Conservation (phyloP, 148 eudicot genomes). For the Cornus suecica region DNA sequence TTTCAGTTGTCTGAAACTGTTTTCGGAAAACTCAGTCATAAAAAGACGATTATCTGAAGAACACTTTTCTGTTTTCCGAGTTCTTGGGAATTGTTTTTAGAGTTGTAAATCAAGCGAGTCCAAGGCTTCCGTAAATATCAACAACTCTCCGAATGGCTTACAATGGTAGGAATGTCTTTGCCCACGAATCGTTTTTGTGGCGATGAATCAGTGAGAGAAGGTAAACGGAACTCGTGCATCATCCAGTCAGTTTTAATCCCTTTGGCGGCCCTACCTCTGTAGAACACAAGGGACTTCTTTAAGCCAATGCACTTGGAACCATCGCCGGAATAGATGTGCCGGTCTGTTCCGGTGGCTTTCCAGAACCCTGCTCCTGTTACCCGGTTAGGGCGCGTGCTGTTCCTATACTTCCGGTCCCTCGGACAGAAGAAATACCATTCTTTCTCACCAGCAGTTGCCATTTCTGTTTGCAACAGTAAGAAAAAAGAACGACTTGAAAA, state of each 20-base stretch:
- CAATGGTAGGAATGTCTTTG: conserved; percentile 50
- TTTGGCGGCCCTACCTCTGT: conserved; percentile 92
- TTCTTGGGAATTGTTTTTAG: no score
- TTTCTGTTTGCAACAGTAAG: conserved; percentile 36
- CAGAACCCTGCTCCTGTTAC: conserved; percentile 93
- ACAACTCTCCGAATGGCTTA: conserved; percentile 21
- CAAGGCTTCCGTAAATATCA: no score
- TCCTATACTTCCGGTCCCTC: no score
- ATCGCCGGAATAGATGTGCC: conserved; percentile 75
- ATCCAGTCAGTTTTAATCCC: conserved; percentile 95
- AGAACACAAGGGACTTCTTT: conserved; percentile 92
- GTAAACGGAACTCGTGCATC: conserved; percentile 99
- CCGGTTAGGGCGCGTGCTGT: conserved; percentile 80
- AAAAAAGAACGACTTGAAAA: neutral
- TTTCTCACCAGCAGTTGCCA: conserved; percentile 78
- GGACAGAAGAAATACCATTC: conserved; percentile 94
- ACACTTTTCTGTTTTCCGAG: no score
- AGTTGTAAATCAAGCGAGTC: no score
- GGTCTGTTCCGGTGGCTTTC: conserved; percentile 94
- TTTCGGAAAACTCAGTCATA: no score
- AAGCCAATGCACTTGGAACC: conserved; percentile 75
- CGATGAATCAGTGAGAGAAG: conserved; percentile 42
- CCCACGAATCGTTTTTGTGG: conserved; percentile 43
- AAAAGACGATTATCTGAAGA: no score
- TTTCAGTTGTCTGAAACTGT: no score